Evolutionary conservation across 805 yeast species (phyloP).

Genomic region (Candida cerambycidarum): DNA sequence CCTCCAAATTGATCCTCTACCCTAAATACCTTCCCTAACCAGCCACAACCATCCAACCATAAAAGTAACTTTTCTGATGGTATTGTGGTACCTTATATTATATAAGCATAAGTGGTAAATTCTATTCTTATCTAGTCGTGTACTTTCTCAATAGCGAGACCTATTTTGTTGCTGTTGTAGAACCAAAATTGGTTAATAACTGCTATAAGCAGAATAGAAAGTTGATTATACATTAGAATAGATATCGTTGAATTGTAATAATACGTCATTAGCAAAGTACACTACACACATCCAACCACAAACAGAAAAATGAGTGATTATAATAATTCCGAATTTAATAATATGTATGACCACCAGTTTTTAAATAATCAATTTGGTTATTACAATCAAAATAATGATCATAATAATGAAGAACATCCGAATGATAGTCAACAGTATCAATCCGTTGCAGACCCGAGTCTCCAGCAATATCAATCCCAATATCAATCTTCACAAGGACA

Average conservation of each 20-base stretch:
- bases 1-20: not conserved
- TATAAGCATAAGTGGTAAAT: not conserved
- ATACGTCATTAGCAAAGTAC: no score
- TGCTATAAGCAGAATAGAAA: not conserved
- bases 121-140: not conserved
- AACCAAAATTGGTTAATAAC: not conserved
- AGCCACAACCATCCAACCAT: no score
- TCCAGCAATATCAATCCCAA: not conserved
- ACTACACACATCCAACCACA: no score
- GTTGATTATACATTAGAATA: no score
- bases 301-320: constrained; percentile 8
- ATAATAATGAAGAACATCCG: not conserved
- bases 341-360: constrained; percentile 15
- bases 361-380: constrained; percentile 4
- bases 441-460: not conserved
- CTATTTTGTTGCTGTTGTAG: not conserved
- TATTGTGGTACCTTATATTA: not conserved
- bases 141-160: not conserved
- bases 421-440: not conserved
- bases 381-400: not conserved
- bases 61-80: no score
- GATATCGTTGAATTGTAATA: no score
- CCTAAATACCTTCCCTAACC: no score
- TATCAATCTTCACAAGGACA: no score
- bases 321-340: constrained; percentile 11